Conservation (phyloP, 2,329 filamentous ascomycete species). For the Trichoderma sp. region DNA sequence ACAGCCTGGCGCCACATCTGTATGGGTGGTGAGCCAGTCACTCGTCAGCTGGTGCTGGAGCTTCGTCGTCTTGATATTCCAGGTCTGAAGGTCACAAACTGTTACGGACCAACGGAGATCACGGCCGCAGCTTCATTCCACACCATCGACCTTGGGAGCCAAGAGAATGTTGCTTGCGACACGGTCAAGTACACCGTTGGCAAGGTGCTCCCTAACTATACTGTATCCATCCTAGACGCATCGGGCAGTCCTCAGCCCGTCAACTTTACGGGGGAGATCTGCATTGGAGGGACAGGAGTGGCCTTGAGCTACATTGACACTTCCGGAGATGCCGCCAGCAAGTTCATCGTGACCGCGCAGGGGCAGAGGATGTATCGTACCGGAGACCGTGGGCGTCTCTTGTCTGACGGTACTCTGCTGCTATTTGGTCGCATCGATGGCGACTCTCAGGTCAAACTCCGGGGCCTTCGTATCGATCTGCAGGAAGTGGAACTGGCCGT, state of each 20-base stretch:
- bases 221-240: conserved; percentile 46
- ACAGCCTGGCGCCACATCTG: background rate
- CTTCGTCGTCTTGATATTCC: background rate
- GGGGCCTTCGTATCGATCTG: background rate
- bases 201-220: conserved; percentile 35
- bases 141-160: no score
- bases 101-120: background rate
- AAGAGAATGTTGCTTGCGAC: no score
- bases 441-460: background rate
- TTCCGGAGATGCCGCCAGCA: no score
- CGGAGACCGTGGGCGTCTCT: background rate
- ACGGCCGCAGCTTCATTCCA: background rate
- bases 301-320: conserved; percentile 43
- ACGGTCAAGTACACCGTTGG: background rate
- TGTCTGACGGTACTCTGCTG: background rate
- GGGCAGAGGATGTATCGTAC: background rate
- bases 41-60: background rate
- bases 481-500: background rate
- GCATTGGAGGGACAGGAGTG: conserved; percentile 44
- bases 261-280: conserved; percentile 30
- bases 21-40: background rate
- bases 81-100: background rate
- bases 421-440: background rate
- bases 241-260: conserved; percentile 30
- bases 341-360: no score